A percentile compares a stretch with the other conserved stretches of the same genome.
phyloP scores from a whole-genome alignment of 2,329 filamentous ascomycete genomes.

The Endoconidiophora laricicola region DNA sequence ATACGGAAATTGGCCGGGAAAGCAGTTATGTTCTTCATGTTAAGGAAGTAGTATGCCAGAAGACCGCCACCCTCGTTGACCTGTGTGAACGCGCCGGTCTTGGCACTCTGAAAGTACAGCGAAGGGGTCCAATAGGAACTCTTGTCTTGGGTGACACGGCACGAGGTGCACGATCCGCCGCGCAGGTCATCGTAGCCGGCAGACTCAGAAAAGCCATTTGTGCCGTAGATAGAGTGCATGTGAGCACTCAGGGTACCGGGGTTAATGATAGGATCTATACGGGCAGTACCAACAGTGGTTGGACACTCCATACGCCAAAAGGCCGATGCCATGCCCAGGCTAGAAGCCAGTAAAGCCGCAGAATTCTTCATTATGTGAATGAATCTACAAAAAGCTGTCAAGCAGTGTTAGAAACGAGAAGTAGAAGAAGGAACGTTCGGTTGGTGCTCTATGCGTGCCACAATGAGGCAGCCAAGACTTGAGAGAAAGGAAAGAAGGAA shows the following conservation, averaged over 20 bases:
- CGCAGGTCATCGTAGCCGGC: slow-evolving; percentile 41
- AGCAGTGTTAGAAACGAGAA: neutral
- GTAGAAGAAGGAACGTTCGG: slow-evolving; percentile 4
- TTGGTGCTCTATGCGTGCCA: neutral
- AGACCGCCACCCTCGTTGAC: slow-evolving; percentile 67
- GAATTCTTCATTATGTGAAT: slow-evolving; percentile 21
- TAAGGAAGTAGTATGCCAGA: slow-evolving; percentile 78
- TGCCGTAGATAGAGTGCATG: slow-evolving; percentile 60
- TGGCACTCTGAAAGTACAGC: slow-evolving; percentile 55
- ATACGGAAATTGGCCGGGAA: slow-evolving; percentile 69
- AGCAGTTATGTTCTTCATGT: slow-evolving; percentile 45
- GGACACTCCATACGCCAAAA: slow-evolving; percentile 89
- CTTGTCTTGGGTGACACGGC: slow-evolving; percentile 61
- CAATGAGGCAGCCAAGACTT: neutral
- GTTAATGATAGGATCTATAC: slow-evolving; percentile 62
- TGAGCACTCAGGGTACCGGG: slow-evolving; percentile 44
- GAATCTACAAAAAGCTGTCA: neutral
- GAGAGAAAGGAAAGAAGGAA: neutral
- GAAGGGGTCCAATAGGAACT: slow-evolving; percentile 79
- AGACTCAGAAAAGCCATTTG: slow-evolving; percentile 23
- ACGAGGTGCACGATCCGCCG: slow-evolving; percentile 58
- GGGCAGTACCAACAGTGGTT: slow-evolving; percentile 48
- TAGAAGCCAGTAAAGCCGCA: slow-evolving; percentile 19
- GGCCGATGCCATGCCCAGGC: slow-evolving; percentile 32
- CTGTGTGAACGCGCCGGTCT: slow-evolving; percentile 47